Evolutionary conservation across 2,329 filamentous ascomycete species (phyloP).

Genomic region (Proliferodiscus dingleyae): DNA sequence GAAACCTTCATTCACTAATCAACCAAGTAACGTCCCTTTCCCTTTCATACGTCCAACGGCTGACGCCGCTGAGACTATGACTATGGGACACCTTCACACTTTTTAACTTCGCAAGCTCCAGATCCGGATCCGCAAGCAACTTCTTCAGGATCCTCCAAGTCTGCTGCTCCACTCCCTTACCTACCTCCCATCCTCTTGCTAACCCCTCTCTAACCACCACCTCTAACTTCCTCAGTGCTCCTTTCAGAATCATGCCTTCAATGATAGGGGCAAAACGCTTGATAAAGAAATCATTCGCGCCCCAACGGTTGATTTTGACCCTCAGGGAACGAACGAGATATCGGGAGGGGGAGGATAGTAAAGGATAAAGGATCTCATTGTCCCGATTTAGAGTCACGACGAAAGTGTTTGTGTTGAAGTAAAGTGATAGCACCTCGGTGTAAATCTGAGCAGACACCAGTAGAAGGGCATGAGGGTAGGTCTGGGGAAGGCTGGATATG

Average conservation of each 20-base stretch:
- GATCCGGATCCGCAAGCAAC: slow-evolving; percentile 22
- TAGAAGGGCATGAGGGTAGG: slow-evolving; percentile 22
- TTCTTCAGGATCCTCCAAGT: slow-evolving; percentile 14
- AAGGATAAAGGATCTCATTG: slow-evolving; percentile 14
- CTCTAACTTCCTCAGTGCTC: slow-evolving; percentile 23
- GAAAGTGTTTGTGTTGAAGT: slow-evolving; percentile 25
- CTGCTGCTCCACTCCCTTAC: slow-evolving; percentile 2
- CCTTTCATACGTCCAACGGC: too few relatives aligned
- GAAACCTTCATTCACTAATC: too few relatives aligned
- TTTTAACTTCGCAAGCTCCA: slow-evolving; percentile 13
- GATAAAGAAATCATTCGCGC: slow-evolving; percentile 21
- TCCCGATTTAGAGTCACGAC: slow-evolving; percentile 17
- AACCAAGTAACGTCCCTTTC: slow-evolving; percentile 13
- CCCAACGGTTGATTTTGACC: slow-evolving; percentile 20
- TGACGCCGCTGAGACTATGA: too few relatives aligned
- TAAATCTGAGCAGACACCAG: slow-evolving; percentile 24
- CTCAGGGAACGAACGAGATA: slow-evolving; percentile 16
- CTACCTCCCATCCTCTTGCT: not conserved
- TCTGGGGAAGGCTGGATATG: slow-evolving; percentile 1
- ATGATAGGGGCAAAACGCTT: slow-evolving; percentile 14
- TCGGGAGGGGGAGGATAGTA: slow-evolving; percentile 18
- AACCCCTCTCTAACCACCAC: slow-evolving; percentile 15
- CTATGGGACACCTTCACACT: too few relatives aligned
- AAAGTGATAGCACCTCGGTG: slow-evolving; percentile 24
- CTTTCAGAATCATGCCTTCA: slow-evolving; percentile 26